Evolutionary conservation across 768 basidiomycete genomes (phyloP).

Genomic region (Hebeloma cylindrosporum): DNA sequence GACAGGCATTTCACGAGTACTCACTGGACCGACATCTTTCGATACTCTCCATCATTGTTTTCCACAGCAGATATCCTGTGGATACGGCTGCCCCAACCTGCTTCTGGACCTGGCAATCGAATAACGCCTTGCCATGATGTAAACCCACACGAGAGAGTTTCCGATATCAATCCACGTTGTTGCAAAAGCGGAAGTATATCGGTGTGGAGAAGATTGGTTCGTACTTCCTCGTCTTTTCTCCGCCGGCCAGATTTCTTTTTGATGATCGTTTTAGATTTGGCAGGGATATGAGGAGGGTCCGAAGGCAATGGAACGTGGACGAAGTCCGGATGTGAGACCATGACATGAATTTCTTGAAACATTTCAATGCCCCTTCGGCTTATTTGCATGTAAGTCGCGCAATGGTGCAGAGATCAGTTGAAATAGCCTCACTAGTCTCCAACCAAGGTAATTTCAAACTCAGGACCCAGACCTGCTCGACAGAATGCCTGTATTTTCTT

Average conservation of each 20-base stretch:
- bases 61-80: slow-evolving; percentile 30
- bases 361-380: slow-evolving; percentile 49
- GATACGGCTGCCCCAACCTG: slow-evolving; percentile 17
- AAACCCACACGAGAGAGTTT: slow-evolving; percentile 28
- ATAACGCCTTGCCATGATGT: slow-evolving; percentile 54
- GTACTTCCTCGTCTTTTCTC: slow-evolving; percentile 13
- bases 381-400: not conserved
- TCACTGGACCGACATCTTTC: slow-evolving; percentile 39
- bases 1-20: slow-evolving; percentile 17
- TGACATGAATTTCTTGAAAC: slow-evolving; percentile 39
- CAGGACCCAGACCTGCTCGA: slow-evolving; percentile 42
- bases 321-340: slow-evolving; percentile 47
- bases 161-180: slow-evolving; percentile 45
- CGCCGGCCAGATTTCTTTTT: slow-evolving; percentile 9
- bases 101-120: slow-evolving; percentile 40
- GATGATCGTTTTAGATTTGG: slow-evolving; percentile 3
- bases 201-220: slow-evolving; percentile 23
- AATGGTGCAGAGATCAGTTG: not conserved
- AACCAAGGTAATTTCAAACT: slow-evolving; percentile 48
- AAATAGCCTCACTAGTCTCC: slow-evolving; percentile 56
- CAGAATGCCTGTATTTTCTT: slow-evolving; percentile 44
- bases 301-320: slow-evolving; percentile 42
- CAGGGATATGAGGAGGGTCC: slow-evolving; percentile 21
- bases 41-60: slow-evolving; percentile 36
- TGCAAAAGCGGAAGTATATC: slow-evolving; percentile 44